These are phyloP conservation scores for Pseudopyrenochaeta lycopersici DNA, from an alignment of 2,329 filamentous ascomycete species.

Conservation along the genomic window DNA sequence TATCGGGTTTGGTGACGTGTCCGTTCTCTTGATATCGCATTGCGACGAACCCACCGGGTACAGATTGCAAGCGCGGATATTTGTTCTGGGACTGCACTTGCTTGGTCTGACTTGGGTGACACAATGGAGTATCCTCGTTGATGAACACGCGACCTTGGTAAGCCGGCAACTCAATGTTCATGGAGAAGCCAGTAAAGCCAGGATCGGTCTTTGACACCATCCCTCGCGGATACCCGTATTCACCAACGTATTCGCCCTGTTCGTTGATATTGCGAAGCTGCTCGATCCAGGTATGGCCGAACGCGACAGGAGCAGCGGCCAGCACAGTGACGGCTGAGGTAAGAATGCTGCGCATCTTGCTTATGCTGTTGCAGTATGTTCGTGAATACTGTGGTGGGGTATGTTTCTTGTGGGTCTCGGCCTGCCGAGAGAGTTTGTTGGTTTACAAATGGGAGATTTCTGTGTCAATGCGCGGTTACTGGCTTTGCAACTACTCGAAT, in stretches of 20 bases:
- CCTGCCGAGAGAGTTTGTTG: conserved; percentile 8
- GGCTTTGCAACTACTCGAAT: conserved; percentile 1
- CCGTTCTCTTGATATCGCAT: conserved; percentile 63
- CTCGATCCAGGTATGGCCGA: conserved; percentile 82
- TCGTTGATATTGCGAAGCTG: conserved; percentile 73
- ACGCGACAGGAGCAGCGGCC: conserved; percentile 25
- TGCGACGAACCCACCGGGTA: conserved; percentile 58
- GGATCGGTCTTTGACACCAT: conserved; percentile 67
- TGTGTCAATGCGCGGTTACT: conserved; percentile 1
- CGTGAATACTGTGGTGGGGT: conserved; percentile 9
- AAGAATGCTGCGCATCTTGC: conserved; percentile 30
- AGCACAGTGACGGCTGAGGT: conserved; percentile 24
- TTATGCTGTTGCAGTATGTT: conserved; percentile 1
- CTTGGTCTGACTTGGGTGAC: conserved; percentile 69
- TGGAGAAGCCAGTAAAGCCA: conserved; percentile 67
- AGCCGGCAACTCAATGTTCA: conserved; percentile 63
- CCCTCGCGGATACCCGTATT: conserved; percentile 77
- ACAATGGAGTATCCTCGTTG: conserved; percentile 66
- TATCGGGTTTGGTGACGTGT: conserved; percentile 55
- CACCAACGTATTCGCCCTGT: conserved; percentile 77
- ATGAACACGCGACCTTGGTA: conserved; percentile 56
- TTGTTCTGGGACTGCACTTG: conserved; percentile 59
- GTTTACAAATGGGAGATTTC: not conserved
- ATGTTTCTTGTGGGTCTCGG: conserved; percentile 8
- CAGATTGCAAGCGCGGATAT: conserved; percentile 70